phyloP scores from a whole-genome alignment of 169 alveolate genomes.

The Eimeria zaria region DNA sequence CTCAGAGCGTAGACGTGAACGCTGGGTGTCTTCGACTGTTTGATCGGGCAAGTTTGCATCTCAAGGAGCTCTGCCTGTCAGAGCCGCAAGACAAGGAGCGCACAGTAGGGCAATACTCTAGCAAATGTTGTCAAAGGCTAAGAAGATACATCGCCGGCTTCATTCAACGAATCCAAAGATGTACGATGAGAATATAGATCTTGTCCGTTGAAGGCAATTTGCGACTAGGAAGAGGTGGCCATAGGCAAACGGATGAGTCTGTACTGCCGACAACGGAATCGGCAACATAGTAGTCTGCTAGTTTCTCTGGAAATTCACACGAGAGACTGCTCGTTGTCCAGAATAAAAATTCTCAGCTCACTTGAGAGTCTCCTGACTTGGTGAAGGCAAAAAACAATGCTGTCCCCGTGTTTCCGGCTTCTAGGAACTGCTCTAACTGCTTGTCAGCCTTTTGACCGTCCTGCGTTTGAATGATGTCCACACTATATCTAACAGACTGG shows the following conservation, averaged over 20 bases:
- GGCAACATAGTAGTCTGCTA: not conserved
- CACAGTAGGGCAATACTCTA: not conserved
- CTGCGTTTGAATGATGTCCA: not conserved
- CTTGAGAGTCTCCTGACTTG: not conserved
- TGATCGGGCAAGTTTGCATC: conserved; percentile 14
- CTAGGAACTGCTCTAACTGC: conserved; percentile 26
- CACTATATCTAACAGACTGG: not conserved
- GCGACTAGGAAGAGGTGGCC: not conserved
- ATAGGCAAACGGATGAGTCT: not conserved
- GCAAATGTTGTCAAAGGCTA: not conserved
- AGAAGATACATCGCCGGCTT: not conserved
- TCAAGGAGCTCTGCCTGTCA: conserved; percentile 43
- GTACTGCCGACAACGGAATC: not conserved
- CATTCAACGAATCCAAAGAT: not conserved
- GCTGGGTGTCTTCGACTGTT: not conserved
- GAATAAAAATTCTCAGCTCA: not conserved
- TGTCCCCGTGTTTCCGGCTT: conserved; percentile 46
- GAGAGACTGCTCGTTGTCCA: not conserved
- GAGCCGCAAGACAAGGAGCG: not conserved
- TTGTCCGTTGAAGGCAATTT: no score
- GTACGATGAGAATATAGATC: no score
- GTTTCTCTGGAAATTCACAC: not conserved
- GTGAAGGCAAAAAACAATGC: conserved; percentile 26
- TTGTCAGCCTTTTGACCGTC: conserved; percentile 44
- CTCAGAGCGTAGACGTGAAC: conserved; percentile 52